Conservation (phyloP, 306 rosid species). For the Castanospermum australe region DNA sequence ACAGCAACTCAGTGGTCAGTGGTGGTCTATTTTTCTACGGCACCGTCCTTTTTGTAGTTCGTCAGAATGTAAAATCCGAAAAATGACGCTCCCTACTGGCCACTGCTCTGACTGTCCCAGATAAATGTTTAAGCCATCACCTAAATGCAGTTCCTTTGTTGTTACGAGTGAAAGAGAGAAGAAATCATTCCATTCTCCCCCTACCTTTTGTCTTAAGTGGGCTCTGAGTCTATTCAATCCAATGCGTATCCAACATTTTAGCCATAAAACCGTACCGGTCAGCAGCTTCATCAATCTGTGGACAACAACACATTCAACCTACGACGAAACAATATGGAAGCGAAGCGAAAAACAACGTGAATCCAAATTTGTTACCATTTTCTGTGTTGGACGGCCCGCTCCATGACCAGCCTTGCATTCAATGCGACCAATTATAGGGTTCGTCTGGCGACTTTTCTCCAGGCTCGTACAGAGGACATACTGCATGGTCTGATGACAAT, state of each 20-base stretch:
- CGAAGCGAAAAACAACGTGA: background rate
- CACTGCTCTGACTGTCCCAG: no score
- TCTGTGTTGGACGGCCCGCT: slow-evolving; percentile 90
- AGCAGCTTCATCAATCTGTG: slow-evolving; percentile 52
- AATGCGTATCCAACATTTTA: slow-evolving; percentile 37
- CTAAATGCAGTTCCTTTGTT: background rate
- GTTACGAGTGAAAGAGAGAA: background rate
- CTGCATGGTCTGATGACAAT: slow-evolving; percentile 63
- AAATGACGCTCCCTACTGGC: no score
- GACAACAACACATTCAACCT: background rate
- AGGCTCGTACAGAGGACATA: slow-evolving; percentile 64
- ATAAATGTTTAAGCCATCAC: background rate
- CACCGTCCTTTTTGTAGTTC: no score
- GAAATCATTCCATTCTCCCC: background rate
- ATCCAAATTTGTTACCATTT: slow-evolving; percentile 48
- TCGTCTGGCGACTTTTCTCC: slow-evolving; percentile 80
- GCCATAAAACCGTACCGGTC: slow-evolving; percentile 52
- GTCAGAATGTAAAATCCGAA: no score
- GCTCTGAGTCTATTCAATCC: slow-evolving; percentile 42
- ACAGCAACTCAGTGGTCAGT: no score
- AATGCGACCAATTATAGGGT: slow-evolving; percentile 88
- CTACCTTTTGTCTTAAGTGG: background rate
- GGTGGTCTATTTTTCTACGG: no score
- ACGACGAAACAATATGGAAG: background rate
- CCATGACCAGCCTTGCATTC: slow-evolving; percentile 89